phyloP scores from a whole-genome alignment of 345 rosid genomes.

The Bruguiera parviflora region DNA sequence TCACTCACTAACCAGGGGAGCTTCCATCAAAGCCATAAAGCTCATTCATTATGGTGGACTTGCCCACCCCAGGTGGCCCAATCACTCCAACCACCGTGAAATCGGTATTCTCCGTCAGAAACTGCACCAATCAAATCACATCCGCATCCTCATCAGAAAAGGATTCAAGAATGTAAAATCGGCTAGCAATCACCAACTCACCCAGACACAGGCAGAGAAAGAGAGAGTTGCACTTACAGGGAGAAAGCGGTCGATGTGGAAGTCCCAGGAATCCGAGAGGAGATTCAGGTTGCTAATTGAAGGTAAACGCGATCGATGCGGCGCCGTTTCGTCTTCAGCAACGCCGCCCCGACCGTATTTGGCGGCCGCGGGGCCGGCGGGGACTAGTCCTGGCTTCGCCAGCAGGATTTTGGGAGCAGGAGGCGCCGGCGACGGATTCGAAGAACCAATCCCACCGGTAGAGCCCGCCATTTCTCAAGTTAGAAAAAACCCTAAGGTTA shows the following conservation, averaged over 20 bases:
- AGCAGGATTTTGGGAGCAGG: slow-evolving; percentile 69
- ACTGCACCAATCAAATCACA: slow-evolving; percentile 37
- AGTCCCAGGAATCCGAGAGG: slow-evolving; percentile 86
- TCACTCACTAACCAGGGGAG: slow-evolving; percentile 52
- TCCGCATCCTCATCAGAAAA: background rate
- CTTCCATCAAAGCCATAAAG: slow-evolving; percentile 68
- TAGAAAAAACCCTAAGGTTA: too few species aligned
- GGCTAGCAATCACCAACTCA: background rate
- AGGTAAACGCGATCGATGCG: slow-evolving; percentile 62
- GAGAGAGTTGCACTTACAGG: slow-evolving; percentile 43
- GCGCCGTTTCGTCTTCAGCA: slow-evolving; percentile 49
- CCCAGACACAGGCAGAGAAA: background rate
- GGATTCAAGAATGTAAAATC: background rate
- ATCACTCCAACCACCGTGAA: slow-evolving; percentile 82
- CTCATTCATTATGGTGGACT: slow-evolving; percentile 76
- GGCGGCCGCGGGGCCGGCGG: slow-evolving; percentile 43
- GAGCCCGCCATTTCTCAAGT: slow-evolving; percentile 37
- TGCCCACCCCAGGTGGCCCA: slow-evolving; percentile 74
- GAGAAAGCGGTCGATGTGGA: slow-evolving; percentile 76
- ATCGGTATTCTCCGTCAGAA: slow-evolving; percentile 79
- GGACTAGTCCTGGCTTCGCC: slow-evolving; percentile 59
- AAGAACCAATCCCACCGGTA: slow-evolving; percentile 26
- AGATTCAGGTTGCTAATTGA: slow-evolving; percentile 66
- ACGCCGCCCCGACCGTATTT: slow-evolving; percentile 53
- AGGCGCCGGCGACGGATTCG: slow-evolving; percentile 31